Evolutionary conservation across 257 asterid genomes (phyloP).

Genomic region (Petunia secreta): DNA sequence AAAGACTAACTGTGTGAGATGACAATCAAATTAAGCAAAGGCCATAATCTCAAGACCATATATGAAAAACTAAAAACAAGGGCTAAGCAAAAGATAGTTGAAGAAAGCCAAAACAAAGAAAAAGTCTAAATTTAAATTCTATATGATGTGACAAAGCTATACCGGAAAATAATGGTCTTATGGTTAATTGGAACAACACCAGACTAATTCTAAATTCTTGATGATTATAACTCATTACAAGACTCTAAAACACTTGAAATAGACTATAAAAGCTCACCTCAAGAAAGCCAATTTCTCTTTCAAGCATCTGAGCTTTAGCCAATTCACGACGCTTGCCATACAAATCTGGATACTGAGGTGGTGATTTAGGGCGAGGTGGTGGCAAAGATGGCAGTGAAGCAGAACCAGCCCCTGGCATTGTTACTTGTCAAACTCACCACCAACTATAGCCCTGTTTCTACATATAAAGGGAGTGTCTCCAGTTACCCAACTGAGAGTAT

Average conservation of each 20-base stretch:
- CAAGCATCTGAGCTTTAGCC: constrained; percentile 76
- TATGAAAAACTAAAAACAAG: neutral
- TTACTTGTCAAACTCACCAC: constrained; percentile 10
- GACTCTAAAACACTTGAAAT: neutral
- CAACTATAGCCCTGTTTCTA: constrained; percentile 15
- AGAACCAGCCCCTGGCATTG: constrained; percentile 46
- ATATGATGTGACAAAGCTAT: constrained; percentile 11
- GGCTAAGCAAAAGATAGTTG: neutral
- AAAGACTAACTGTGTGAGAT: neutral
- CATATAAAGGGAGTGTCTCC: neutral
- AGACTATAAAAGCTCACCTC: constrained; percentile 46
- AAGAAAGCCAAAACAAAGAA: neutral
- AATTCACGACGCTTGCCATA: constrained; percentile 82
- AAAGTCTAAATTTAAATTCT: neutral
- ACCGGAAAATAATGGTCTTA: neutral
- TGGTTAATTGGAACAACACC: neutral
- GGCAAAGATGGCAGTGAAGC: constrained; percentile 65
- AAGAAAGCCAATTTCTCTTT: constrained; percentile 84
- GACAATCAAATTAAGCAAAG: constrained; percentile 13
- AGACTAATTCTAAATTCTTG: neutral
- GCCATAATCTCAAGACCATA: neutral
- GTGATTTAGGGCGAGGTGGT: constrained; percentile 88
- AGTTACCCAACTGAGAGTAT: constrained; percentile 25
- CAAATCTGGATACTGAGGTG: constrained; percentile 89
- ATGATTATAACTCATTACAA: neutral